Evolutionary conservation across 495 filamentous ascomycete genomes (phyloP).

Genomic region (Xeromyces bisporus): DNA sequence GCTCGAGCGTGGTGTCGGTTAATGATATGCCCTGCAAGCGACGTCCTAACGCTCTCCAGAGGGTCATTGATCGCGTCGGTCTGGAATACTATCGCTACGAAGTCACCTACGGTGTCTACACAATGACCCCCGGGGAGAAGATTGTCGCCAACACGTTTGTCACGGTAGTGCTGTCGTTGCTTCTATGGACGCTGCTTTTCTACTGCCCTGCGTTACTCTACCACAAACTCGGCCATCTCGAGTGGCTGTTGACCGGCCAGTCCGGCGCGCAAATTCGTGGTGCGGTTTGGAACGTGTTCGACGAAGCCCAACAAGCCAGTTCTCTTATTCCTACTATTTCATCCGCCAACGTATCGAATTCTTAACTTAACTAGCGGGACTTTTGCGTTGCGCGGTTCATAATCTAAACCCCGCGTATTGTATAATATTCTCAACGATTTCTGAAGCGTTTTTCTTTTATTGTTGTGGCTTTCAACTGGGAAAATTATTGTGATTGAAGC

Average conservation of each 20-base stretch:
- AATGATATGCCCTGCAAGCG: constrained; percentile 4
- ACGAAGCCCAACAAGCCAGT: constrained; percentile 9
- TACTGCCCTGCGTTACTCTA: constrained; percentile 27
- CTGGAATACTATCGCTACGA: constrained; percentile 62
- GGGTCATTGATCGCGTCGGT: constrained; percentile 35
- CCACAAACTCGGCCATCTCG: constrained; percentile 18
- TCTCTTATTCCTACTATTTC: constrained; percentile 3
- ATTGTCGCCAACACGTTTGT: constrained; percentile 45
- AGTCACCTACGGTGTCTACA: constrained; percentile 57
- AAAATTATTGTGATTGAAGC: too few relatives aligned
- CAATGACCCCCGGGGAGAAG: constrained; percentile 54
- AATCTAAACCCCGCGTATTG: not conserved
- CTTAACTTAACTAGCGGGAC: not conserved
- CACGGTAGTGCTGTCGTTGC: constrained; percentile 15
- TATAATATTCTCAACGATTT: too few relatives aligned
- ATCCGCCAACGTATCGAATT: too few relatives aligned
- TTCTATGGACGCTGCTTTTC: constrained; percentile 22
- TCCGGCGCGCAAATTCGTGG: constrained; percentile 17
- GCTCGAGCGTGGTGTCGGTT: constrained; percentile 2
- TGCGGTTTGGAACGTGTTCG: constrained; percentile 16
- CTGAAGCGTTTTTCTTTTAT: too few relatives aligned
- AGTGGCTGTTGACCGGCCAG: constrained; percentile 28
- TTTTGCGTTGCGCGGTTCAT: not conserved
- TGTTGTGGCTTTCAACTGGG: too few relatives aligned
- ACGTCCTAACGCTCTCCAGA: constrained; percentile 14